Conservation (phyloP, 148 eudicot species). For the Mesembryanthemum crystallinum region DNA sequence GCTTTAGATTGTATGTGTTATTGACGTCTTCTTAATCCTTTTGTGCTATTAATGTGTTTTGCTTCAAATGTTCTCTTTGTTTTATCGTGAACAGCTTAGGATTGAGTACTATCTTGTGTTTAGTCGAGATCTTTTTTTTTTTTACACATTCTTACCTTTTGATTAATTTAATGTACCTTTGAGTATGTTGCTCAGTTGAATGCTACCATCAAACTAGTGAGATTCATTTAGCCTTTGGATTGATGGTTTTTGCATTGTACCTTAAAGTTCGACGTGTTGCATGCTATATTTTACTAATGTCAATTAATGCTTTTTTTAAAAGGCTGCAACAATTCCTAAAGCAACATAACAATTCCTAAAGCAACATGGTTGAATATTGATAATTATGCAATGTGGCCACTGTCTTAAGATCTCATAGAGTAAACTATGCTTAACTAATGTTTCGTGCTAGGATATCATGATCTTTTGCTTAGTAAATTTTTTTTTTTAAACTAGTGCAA, state of each 20-base stretch:
- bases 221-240: background rate
- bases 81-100: background rate
- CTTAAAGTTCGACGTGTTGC: background rate
- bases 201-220: background rate
- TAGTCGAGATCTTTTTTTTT: background rate
- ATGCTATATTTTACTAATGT: background rate
- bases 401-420: background rate
- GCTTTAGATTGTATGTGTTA: constrained; percentile 1
- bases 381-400: background rate
- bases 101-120: background rate
- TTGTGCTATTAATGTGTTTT: background rate
- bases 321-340: background rate
- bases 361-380: constrained; percentile 11
- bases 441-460: constrained; percentile 3
- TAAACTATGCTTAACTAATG: background rate
- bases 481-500: background rate
- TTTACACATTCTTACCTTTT: background rate
- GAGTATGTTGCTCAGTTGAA: background rate
- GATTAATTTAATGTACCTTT: background rate
- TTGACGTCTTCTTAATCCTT: background rate
- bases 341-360: background rate
- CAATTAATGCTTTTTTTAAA: background rate
- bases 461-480: background rate
- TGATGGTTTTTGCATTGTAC: background rate
- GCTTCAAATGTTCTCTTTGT: background rate